These are phyloP conservation scores for Cucurbita pepo DNA, from an alignment of 306 rosid species.

Conservation along the genomic window DNA sequence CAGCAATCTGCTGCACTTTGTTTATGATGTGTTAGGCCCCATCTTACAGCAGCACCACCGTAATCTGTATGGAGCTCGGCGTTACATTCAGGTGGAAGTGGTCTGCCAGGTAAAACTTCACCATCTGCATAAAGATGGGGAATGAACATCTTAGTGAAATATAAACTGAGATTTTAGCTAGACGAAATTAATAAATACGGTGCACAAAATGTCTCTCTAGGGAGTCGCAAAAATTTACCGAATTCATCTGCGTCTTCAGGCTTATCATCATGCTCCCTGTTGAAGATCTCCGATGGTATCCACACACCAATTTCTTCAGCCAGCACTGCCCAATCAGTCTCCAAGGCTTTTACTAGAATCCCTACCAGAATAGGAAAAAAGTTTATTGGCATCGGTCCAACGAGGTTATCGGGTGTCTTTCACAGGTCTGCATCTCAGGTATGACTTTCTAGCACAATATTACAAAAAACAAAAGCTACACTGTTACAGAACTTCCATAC, in stretches of 20 bases:
- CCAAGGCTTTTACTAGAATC: conserved; percentile 60
- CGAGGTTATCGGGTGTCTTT: not conserved
- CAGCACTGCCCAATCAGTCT: conserved; percentile 45
- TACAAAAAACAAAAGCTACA: not conserved
- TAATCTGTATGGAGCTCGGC: conserved; percentile 75
- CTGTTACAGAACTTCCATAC: conserved; percentile 21
- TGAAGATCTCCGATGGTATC: conserved; percentile 45
- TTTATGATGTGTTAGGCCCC: conserved; percentile 91
- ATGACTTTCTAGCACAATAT: not conserved
- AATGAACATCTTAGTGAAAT: conserved; percentile 6
- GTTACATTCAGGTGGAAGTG: conserved; percentile 53
- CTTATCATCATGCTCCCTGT: conserved; percentile 57
- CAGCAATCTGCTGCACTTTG: conserved; percentile 98
- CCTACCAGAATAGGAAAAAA: conserved; percentile 22
- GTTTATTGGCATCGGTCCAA: not conserved
- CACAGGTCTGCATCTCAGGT: not conserved
- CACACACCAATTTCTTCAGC: conserved; percentile 84
- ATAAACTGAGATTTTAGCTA: conserved; percentile 1
- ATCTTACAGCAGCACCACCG: conserved; percentile 73
- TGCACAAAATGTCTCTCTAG: not conserved
- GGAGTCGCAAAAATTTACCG: conserved; percentile 26
- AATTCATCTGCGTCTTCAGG: conserved; percentile 47
- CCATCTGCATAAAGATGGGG: conserved; percentile 32
- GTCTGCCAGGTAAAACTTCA: conserved; percentile 69
- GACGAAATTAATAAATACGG: not conserved